phyloP scores from a whole-genome alignment of 352 stramenopile species.

The Globisporangium viniferum region DNA sequence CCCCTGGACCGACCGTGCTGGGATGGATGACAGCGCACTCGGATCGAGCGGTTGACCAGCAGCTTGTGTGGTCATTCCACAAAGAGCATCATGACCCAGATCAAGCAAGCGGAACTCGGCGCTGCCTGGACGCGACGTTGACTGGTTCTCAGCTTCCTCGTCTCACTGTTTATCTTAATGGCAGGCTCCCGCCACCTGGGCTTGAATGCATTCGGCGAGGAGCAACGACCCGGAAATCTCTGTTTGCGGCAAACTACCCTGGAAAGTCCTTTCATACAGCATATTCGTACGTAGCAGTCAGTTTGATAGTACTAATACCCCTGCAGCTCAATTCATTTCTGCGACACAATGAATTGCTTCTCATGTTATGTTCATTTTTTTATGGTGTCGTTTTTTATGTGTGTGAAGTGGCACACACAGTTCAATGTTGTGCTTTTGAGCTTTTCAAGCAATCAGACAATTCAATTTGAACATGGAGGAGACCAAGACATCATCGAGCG shows the following conservation, averaged over 20 bases:
- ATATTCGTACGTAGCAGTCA: background rate
- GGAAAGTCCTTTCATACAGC: background rate
- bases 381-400: background rate
- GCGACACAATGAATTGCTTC: background rate
- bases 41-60: too few relatives aligned
- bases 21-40: too few relatives aligned
- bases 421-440: background rate
- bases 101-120: background rate
- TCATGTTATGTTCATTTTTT: too few relatives aligned
- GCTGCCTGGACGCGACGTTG: too few relatives aligned
- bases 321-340: background rate
- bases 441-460: background rate
- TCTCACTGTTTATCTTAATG: too few relatives aligned
- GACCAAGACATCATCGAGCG: background rate
- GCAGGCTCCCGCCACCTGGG: too few relatives aligned
- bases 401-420: background rate
- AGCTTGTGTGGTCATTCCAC: background rate
- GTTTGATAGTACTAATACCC: background rate
- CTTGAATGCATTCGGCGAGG: too few relatives aligned
- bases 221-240: too few relatives aligned
- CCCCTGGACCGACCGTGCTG: background rate
- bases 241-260: too few relatives aligned
- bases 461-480: background rate
- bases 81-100: background rate
- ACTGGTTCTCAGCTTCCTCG: too few relatives aligned